Conservation (phyloP, 139 green algal species). For the Marvania coccoides region DNA sequence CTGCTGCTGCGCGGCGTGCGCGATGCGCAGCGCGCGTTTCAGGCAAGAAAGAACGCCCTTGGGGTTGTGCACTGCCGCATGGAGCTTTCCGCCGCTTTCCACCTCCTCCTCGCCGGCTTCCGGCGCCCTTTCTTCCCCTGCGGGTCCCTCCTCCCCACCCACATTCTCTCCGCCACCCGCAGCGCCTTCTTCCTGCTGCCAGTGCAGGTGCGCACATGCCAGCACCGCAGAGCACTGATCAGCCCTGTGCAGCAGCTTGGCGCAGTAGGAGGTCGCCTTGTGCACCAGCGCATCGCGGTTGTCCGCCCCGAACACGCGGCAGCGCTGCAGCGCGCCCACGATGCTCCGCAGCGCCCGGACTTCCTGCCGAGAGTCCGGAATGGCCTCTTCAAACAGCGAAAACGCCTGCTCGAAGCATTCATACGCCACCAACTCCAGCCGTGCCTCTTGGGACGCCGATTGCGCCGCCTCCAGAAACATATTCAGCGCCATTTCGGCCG, state of each 20-base stretch:
- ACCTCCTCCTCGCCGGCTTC: not conserved
- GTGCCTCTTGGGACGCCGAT: constrained; percentile 58
- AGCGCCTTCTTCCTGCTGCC: constrained; percentile 41
- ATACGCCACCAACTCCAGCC: constrained; percentile 79
- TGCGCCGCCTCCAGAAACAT: constrained; percentile 64
- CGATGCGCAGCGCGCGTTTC: constrained; percentile 73
- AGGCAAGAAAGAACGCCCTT: constrained; percentile 65
- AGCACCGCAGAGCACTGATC: constrained; percentile 86
- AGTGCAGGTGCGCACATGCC: constrained; percentile 76
- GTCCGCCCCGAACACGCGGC: constrained; percentile 67
- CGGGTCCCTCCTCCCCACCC: not conserved
- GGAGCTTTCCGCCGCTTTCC: not conserved
- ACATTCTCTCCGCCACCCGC: not conserved
- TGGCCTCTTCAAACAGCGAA: constrained; percentile 83
- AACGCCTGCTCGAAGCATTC: constrained; percentile 92
- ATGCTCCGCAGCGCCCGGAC: constrained; percentile 70
- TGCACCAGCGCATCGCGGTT: constrained; percentile 71
- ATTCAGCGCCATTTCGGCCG: constrained; percentile 57
- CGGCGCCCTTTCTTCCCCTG: not conserved
- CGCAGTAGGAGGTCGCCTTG: constrained; percentile 70
- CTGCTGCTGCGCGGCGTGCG: constrained; percentile 69
- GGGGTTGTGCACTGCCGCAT: constrained; percentile 41
- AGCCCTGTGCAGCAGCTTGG: constrained; percentile 74
- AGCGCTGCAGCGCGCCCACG: constrained; percentile 72
- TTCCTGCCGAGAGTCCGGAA: constrained; percentile 73